These are phyloP conservation scores for Testicularia cyperi DNA, from an alignment of 1,284 basidiomycete genomes.

Conservation along the genomic window DNA sequence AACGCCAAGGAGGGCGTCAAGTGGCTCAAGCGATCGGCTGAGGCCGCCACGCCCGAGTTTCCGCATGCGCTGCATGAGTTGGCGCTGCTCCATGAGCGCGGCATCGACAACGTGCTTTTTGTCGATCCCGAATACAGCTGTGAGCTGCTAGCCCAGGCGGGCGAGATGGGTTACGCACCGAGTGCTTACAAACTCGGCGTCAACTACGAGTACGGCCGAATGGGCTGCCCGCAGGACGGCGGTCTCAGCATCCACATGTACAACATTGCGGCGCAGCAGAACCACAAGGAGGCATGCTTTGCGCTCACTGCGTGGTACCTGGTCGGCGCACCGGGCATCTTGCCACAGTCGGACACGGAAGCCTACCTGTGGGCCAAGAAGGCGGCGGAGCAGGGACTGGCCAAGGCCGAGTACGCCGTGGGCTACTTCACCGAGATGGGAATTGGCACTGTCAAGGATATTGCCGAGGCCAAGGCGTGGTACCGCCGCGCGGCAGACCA, in stretches of 20 bases:
- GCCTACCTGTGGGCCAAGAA: constrained; percentile 68
- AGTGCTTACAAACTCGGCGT: constrained; percentile 94
- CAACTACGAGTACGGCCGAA: constrained; percentile 98
- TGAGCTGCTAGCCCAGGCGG: constrained; percentile 89
- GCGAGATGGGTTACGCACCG: constrained; percentile 92
- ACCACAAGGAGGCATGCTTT: constrained; percentile 94
- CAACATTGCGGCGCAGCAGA: constrained; percentile 76
- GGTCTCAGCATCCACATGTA: constrained; percentile 98
- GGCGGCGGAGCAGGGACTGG: constrained; percentile 58
- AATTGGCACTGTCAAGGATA: constrained; percentile 61
- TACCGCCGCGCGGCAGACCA: constrained; percentile 89
- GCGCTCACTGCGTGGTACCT: constrained; percentile 98
- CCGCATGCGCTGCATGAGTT: constrained; percentile 95
- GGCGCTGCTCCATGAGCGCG: constrained; percentile 88
- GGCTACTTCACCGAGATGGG: constrained; percentile 87
- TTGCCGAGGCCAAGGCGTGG: constrained; percentile 69
- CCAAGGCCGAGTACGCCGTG: constrained; percentile 73
- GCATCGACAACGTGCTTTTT: constrained; percentile 94
- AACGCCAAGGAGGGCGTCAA: constrained; percentile 94
- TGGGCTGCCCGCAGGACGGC: constrained; percentile 96
- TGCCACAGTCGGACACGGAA: constrained; percentile 96
- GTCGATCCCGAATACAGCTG: constrained; percentile 93
- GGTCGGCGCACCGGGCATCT: constrained; percentile 92
- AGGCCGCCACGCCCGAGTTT: constrained; percentile 76
- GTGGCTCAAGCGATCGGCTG: constrained; percentile 95